A percentile compares a stretch with the other conserved stretches of the same genome.
Conservation (phyloP, 371 early-diverging fungal genomes). For the Lichtheimia hyalospora region DNA sequence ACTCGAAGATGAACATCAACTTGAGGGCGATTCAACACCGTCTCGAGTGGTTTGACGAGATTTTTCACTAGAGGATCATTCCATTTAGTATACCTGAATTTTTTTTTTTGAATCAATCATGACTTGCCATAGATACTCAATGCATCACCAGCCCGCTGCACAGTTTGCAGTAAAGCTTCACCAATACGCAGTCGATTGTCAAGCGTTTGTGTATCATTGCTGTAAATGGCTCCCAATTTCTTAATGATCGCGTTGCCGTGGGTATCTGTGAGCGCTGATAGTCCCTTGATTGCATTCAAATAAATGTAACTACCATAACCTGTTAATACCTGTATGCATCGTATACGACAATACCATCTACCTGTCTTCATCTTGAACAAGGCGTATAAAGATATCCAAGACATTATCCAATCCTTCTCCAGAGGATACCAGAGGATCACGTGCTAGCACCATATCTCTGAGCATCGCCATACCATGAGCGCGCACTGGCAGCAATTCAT, state of each 20-base stretch:
- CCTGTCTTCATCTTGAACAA: slow-evolving; percentile 79
- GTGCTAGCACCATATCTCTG: slow-evolving; percentile 72
- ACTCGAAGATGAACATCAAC: slow-evolving; percentile 41
- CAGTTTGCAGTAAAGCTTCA: slow-evolving; percentile 85
- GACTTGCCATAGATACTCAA: slow-evolving; percentile 71
- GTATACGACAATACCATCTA: slow-evolving; percentile 14
- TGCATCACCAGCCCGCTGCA: slow-evolving; percentile 77
- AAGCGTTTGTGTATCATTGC: slow-evolving; percentile 47
- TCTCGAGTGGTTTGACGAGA: slow-evolving; percentile 66
- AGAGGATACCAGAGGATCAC: slow-evolving; percentile 51
- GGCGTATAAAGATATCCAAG: slow-evolving; percentile 73
- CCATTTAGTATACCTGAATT: no score
- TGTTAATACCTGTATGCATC: background rate
- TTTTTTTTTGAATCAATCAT: no score
- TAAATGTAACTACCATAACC: slow-evolving; percentile 73
- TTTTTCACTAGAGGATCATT: slow-evolving; percentile 41
- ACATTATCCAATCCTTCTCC: slow-evolving; percentile 61
- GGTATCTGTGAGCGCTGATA: slow-evolving; percentile 78
- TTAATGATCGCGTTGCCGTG: slow-evolving; percentile 71
- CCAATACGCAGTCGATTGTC: slow-evolving; percentile 85
- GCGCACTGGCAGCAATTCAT: slow-evolving; percentile 81
- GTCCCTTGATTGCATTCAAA: slow-evolving; percentile 85
- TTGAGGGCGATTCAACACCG: slow-evolving; percentile 53
- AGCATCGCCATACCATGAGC: slow-evolving; percentile 86
- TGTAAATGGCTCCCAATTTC: slow-evolving; percentile 68